These are phyloP conservation scores for Lumnitzera littorea DNA, from an alignment of 345 rosid species.

Conservation along the genomic window DNA sequence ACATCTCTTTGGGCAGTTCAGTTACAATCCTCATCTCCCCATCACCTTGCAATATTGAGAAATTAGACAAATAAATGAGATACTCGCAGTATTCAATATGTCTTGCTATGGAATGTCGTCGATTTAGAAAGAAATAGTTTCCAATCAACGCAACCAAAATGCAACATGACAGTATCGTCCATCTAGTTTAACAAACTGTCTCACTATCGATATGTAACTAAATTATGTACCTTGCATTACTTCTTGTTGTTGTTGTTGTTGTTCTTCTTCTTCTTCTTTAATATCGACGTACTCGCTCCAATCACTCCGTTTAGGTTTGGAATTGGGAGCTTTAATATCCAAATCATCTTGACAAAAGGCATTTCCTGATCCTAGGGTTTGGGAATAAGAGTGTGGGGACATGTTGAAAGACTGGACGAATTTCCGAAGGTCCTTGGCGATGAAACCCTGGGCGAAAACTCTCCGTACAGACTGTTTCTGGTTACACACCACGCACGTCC, in stretches of 20 bases:
- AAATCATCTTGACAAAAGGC: no score
- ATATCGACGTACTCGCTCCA: constrained; percentile 58
- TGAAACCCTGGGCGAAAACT: constrained; percentile 55
- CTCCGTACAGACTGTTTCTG: constrained; percentile 68
- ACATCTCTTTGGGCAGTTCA: constrained; percentile 33
- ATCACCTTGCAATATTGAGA: constrained; percentile 11
- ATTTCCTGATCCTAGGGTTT: not conserved
- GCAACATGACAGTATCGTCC: no score
- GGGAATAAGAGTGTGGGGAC: constrained; percentile 41
- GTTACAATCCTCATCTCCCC: constrained; percentile 37
- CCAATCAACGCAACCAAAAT: not conserved
- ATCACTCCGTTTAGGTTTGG: constrained; percentile 36
- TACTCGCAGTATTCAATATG: no score
- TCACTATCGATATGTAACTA: no score
- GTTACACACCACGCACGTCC: constrained; percentile 81
- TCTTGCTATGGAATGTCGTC: no score
- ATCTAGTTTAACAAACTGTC: no score
- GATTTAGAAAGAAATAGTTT: no score
- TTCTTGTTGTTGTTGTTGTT: no score
- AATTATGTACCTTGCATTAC: not conserved
- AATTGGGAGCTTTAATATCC: no score
- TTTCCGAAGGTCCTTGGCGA: constrained; percentile 70
- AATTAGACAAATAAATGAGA: not conserved
- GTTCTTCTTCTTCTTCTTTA: constrained; percentile 13
- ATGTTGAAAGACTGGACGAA: constrained; percentile 76